Evolutionary conservation across 495 filamentous ascomycete species (phyloP).

Genomic region (Pseudevernia furfuracea): DNA sequence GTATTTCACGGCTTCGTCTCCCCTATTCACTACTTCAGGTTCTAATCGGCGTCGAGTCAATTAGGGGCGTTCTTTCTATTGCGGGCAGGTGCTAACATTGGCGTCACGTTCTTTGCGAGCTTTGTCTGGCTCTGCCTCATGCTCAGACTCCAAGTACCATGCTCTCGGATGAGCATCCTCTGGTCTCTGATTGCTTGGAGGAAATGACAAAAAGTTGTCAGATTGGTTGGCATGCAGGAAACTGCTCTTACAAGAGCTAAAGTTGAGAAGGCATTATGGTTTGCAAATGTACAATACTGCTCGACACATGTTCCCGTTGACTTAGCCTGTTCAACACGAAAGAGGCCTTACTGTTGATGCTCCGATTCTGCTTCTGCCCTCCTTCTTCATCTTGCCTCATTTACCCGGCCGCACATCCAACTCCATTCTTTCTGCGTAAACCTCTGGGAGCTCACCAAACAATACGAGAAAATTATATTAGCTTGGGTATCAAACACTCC

Average conservation of each 20-base stretch:
- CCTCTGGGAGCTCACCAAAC: too few relatives aligned
- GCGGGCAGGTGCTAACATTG: neutral
- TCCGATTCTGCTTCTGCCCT: too few relatives aligned
- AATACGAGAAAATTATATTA: too few relatives aligned
- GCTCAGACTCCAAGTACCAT: neutral
- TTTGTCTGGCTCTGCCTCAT: neutral
- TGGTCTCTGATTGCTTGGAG: neutral
- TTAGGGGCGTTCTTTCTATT: neutral
- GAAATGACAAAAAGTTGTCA: neutral
- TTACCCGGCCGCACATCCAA: too few relatives aligned
- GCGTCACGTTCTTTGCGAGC: neutral
- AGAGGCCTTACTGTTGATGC: too few relatives aligned
- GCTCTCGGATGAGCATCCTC: neutral
- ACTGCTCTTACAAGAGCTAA: neutral
- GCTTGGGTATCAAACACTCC: too few relatives aligned
- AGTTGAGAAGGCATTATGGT: neutral
- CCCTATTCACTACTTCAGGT: neutral
- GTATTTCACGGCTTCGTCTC: neutral
- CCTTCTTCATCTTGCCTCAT: too few relatives aligned
- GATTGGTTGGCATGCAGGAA: neutral
- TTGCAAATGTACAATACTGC: too few relatives aligned
- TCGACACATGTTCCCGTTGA: too few relatives aligned
- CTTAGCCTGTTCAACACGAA: too few relatives aligned
- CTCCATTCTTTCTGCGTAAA: too few relatives aligned
- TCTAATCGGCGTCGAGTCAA: neutral